A percentile compares a stretch with the other conserved stretches of the same genome.
Conservation (phyloP, 2,329 filamentous ascomycete genomes). For the Pseudocercospora musae region DNA sequence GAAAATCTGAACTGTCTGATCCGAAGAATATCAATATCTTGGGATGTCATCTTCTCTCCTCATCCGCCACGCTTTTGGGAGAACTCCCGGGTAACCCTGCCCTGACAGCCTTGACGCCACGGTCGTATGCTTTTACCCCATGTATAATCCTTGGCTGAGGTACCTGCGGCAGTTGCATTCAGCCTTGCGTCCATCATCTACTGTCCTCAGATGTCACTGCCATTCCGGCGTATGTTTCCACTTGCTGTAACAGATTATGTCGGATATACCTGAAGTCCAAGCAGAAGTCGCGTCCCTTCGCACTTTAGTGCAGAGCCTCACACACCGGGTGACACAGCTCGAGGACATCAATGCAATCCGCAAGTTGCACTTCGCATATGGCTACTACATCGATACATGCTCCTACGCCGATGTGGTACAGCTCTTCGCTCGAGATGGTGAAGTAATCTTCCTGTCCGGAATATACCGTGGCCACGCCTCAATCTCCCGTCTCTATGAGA, state of each 20-base stretch:
- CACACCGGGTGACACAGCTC: background rate
- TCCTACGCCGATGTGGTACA: background rate
- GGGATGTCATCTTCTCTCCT: no score
- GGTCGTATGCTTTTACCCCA: background rate
- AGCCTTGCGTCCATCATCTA: background rate
- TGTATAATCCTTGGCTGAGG: background rate
- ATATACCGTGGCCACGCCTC: background rate
- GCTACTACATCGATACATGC: background rate
- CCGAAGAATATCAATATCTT: no score
- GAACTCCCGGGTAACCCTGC: background rate
- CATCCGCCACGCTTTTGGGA: background rate
- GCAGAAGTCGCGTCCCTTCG: background rate
- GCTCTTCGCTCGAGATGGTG: background rate
- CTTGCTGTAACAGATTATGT: background rate
- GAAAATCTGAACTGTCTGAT: no score
- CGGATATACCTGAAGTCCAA: background rate
- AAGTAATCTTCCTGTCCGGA: background rate
- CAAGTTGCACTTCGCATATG: background rate
- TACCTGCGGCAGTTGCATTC: background rate
- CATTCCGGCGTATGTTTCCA: background rate
- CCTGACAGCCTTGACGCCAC: background rate
- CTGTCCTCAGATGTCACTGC: background rate
- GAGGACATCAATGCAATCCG: background rate
- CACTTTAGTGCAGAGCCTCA: background rate
- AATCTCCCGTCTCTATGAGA: background rate